A percentile compares a stretch with the other conserved stretches of the same genome.
Conservation (phyloP, 1,139 yeast species). For the Hemisphaericaspora xylanilytica region DNA sequence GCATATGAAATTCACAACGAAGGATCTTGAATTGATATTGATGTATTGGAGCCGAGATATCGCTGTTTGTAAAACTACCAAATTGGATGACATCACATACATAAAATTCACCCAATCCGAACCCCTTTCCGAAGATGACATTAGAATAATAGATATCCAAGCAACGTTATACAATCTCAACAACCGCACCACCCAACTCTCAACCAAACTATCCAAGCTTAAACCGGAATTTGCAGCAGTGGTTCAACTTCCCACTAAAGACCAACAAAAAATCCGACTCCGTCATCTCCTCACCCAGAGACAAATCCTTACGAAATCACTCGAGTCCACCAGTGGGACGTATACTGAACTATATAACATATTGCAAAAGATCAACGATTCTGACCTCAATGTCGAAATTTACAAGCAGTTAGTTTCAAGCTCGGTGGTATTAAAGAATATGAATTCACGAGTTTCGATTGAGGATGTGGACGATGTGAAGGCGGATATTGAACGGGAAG, state of each 20-base stretch:
- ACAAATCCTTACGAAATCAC: constrained; percentile 28
- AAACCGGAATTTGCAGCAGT: constrained; percentile 17
- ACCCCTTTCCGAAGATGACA: constrained; percentile 29
- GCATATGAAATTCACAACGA: constrained; percentile 14
- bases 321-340: constrained; percentile 28
- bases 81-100: constrained; percentile 16
- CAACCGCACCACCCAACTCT: constrained; percentile 20
- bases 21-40: constrained; percentile 27
- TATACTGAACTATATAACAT: constrained; percentile 38
- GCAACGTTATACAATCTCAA: constrained; percentile 20
- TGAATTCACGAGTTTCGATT: constrained; percentile 29
- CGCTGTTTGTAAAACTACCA: constrained; percentile 14
- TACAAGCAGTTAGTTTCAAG: constrained; percentile 37
- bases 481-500: constrained; percentile 41
- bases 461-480: constrained; percentile 35
- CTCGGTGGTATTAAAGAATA: constrained; percentile 30
- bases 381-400: constrained; percentile 41
- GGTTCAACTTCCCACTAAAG: constrained; percentile 8
- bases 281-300: constrained; percentile 9
- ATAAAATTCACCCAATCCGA: constrained; percentile 22
- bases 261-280: constrained; percentile 11
- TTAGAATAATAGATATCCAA: constrained; percentile 26
- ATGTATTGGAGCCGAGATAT: constrained; percentile 26
- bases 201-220: constrained; percentile 23
- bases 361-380: constrained; percentile 46